Base-by-base conservation (phyloP, 768 basidiomycete genomes). In the Lactarius akahatsu region DNA sequence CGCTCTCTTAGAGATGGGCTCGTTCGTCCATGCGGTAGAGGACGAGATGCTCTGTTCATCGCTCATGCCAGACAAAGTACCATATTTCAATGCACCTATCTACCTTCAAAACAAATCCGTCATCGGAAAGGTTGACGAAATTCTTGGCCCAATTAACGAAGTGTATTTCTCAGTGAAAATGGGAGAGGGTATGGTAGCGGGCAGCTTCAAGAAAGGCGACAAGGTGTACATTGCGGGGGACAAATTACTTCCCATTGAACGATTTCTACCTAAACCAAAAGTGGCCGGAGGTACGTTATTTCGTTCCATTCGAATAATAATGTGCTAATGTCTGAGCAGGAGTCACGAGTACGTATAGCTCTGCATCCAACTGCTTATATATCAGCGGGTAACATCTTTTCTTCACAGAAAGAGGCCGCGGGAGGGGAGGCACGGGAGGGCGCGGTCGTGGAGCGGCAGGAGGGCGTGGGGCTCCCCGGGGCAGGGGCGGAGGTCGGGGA, bases 101-200 rank as follows among this genome's bases (percentile, higher is more conserved):
- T 98, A 96, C 77, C 85, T 98, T 61, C 89, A 93, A 81, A 97
- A 98, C 78, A 98, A 97, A 79, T 92, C 94, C 11, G 83, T 86
- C 70, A 94, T 98, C 68, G 96, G 97, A 68, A 98, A 97, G 79
- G 91, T 99, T 50, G 97, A 99, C 78, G 97, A 99, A 78, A 98
- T 99, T 71, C 85, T 99, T n/a, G 97, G 97, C 2, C 96, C 97
- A 18, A 96, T 99, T 76, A 99, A 97, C 75, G 94, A 98, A 76
- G 95, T 98, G 65, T 98, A 87, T 78, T 98, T 99, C 75, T 96
- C 95, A 3, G 85, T 99, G 70, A 99, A 98, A 81, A 97, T 98
- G 91, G 86, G 89, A 23, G 89, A 92, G 65, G 97, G 97, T 38
- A 94, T 98, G 89, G 86, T 96, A 57, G 96, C 97, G 9, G 89